These are phyloP conservation scores for Corrigiola litoralis DNA, from an alignment of 179 eudicot species.

Conservation along the genomic window DNA sequence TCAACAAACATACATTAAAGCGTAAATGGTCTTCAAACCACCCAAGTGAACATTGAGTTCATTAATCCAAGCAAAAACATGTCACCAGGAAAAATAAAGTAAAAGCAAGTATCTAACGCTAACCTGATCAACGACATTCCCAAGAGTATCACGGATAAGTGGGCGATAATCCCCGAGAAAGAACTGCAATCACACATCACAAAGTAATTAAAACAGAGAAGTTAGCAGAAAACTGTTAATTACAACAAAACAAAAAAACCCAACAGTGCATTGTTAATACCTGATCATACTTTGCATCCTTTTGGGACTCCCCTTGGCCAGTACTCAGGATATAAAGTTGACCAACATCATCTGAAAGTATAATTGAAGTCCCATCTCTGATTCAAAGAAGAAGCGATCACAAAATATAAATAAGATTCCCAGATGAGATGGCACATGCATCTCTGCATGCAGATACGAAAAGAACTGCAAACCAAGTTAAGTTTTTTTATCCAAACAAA, in stretches of 20 bases:
- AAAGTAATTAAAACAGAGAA: constrained; percentile 9
- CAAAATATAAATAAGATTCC: constrained; percentile 7
- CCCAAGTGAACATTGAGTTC: background rate
- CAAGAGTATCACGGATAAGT: constrained; percentile 76
- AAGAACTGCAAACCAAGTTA: constrained; percentile 1
- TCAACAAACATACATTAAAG: background rate
- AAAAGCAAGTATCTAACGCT: constrained; percentile 4
- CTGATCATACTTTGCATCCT: constrained; percentile 95
- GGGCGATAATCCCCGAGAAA: constrained; percentile 98
- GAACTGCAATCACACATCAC: constrained; percentile 49
- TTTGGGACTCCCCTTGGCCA: constrained; percentile 90
- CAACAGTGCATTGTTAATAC: constrained; percentile 27
- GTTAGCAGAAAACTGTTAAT: constrained; percentile 13
- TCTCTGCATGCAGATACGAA: background rate
- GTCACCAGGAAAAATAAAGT: background rate
- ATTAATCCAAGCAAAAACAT: background rate
- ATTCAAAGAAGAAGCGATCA: background rate
- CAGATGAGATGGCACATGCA: background rate
- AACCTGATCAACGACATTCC: constrained; percentile 97
- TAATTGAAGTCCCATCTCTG: constrained; percentile 97
- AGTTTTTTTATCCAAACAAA: constrained; percentile 6
- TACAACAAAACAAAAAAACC: background rate
- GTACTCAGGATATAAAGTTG: constrained; percentile 82
- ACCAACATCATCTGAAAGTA: constrained; percentile 95
- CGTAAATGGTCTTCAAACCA: background rate